Base-by-base conservation (phyloP, 345 rosid genomes). In the Citrus australasica region DNA sequence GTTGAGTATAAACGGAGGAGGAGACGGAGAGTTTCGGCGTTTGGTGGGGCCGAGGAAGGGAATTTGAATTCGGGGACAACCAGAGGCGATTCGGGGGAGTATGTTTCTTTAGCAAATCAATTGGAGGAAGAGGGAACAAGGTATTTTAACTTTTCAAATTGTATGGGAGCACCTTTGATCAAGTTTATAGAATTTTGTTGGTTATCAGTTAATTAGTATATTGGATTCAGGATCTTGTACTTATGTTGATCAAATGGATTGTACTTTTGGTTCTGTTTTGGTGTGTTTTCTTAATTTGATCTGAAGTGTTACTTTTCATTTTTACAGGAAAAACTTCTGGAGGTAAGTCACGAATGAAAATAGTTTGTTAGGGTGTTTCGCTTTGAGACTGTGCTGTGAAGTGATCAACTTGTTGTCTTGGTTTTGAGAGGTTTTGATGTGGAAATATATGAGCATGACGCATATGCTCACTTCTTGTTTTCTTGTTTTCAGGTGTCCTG, bases 1-100 rank as follows among this genome's bases (percentile, higher is more conserved):
- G 87, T 85, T 70, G 98, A 92, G 92, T 96, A 90, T 84, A 80
- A 88, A 86, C 86, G 93, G 85, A 80, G 98, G 88, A 77, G 88
- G 60, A 82, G 92, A 82, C 80, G 88, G 81, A 87, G 85, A 67
- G 68, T 76, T 67, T 33, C 74, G n/a, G 67, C 69, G 55, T 75
- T 64, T 38, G 24, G 32, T 48, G 30, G 65, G 22, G 27, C 19
- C 30, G 75, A 64, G 22, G 84, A 55, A 33, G 76, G 83, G 66
- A 86, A 78, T 87, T 87, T 87, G 79, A 87, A 78, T 79, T 79
- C 86, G 24, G 82, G 87, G 32, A 80, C 89, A 2, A 85, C 91
- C 79, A 84, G 85, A 73, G 73, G 56, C 7, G 86, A 82, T 75
- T 88, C 89, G 7, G 82, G 67, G 67, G 85, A 80, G 81, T 95